Evolutionary conservation across 2,329 filamentous ascomycete genomes (phyloP), one percentile per base, ranked within the genome.

Genomic region (Beauveria scarabaeidicola): DNA sequence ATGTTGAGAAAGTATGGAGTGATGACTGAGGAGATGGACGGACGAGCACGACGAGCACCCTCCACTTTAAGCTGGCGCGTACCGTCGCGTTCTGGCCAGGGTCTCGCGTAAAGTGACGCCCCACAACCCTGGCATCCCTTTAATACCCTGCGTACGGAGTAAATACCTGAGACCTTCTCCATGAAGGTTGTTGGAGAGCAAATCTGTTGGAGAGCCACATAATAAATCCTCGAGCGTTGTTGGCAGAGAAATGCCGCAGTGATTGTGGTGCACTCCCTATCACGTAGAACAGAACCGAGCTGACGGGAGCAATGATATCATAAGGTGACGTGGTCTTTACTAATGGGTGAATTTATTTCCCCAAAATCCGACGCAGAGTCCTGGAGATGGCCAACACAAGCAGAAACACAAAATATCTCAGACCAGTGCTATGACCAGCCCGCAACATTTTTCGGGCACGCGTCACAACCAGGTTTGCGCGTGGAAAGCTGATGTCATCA

Each of bases 401-500:
- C 59, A 62, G 60, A 56, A 68, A 66, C 27, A 67, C 7, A 61
- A 63, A 65, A 19, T 64, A 65, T 32, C 66, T 54, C 13, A 65
- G 43, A 2, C 69, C 67, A 2, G 63, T 65, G 44, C 61, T 68
- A 51, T 72, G 68, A 1, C 66, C 66, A 7, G 61, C 57, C 44
- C 52, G 63, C 9, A 71, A 27, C 32, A 61, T 63, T 27, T 63
- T 62, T n/a, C 68, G 60, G 15, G 69, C 66, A 17, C 59, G 62
- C 15, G 60, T 63, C 0, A 71, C 61, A 2, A 71, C 61, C 41
- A 64, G 63, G 17, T 62, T 61, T 0, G 74, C 68, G 23, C 75
- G 66, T 4, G 74, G 71, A 13, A 73, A 64, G 41, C 73, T 72
- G 17, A 69, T 47, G 3, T 63, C 62, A 59, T 78, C 75, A 61